A percentile compares a stretch with the other conserved stretches of the same genome.
Conservation (phyloP, 345 rosid species). For the Brassica napus region DNA sequence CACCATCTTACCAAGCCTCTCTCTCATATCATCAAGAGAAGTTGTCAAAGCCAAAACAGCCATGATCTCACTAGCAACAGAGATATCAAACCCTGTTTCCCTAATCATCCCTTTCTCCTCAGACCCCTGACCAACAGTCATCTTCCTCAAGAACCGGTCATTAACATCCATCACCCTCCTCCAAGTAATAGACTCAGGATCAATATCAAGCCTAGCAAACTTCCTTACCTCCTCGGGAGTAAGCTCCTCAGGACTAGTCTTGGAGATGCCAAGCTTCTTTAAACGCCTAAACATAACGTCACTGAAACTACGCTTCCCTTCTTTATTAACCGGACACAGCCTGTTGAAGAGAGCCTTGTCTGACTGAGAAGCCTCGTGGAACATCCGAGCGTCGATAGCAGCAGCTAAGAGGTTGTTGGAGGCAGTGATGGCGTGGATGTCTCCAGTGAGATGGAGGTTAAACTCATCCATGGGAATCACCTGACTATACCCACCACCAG, state of each 20-base stretch:
- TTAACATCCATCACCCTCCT: conserved; percentile 99
- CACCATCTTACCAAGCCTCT: conserved; percentile 96
- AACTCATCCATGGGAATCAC: conserved; percentile 99
- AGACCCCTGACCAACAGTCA: conserved; percentile 87
- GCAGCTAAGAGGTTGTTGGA: conserved; percentile 99
- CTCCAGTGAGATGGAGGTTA: conserved; percentile 96
- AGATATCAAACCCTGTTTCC: conserved; percentile 93
- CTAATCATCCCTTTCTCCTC: conserved; percentile 97
- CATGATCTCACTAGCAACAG: conserved; percentile 99
- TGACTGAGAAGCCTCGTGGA: conserved; percentile 88
- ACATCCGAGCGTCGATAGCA: conserved; percentile 93
- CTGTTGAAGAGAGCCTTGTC: conserved; percentile 96
- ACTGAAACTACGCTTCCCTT: conserved; percentile 75
- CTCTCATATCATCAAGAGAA: conserved; percentile 94
- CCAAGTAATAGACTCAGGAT: conserved; percentile 87
- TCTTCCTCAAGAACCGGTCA: conserved; percentile 92
- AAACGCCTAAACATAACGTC: conserved; percentile 86
- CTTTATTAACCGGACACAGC: conserved; percentile 79
- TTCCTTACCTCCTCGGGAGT: conserved; percentile 71
- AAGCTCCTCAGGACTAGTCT: conserved; percentile 84
- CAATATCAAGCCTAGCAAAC: conserved; percentile 90
- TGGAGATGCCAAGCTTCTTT: conserved; percentile 79
- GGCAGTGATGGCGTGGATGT: conserved; percentile 98
- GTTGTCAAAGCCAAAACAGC: conserved; percentile 98
- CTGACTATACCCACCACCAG: conserved; percentile 99